A percentile compares a stretch with the other conserved stretches of the same genome.
These are phyloP conservation scores for Lotus japonicus DNA, from an alignment of 306 rosid species.

Conservation along the genomic window DNA sequence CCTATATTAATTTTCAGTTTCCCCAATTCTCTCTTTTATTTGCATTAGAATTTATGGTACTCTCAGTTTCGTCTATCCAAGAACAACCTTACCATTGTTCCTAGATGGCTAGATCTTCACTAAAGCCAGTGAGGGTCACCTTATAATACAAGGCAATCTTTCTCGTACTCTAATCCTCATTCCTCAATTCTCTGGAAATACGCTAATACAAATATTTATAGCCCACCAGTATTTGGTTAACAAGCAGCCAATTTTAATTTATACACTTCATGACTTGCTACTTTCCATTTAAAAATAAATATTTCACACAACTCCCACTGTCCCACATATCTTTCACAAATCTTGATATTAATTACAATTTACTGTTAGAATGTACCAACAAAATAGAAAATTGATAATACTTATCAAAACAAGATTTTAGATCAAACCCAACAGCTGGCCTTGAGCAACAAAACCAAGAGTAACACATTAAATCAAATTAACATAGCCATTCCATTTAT, in stretches of 20 bases:
- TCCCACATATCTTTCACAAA: neutral
- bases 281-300: neutral
- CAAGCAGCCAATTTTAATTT: neutral
- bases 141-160: neutral
- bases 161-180: neutral
- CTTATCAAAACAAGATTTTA: constrained; percentile 1
- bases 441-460: neutral
- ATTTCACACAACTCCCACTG: neutral
- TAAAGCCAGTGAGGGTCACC: neutral
- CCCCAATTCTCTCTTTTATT: no score
- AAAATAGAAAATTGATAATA: constrained; percentile 9
- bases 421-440: neutral
- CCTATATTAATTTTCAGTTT: no score
- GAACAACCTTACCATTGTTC: neutral
- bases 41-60: no score
- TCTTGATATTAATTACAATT: neutral
- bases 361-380: neutral
- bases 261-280: neutral
- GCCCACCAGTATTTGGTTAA: neutral
- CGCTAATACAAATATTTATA: neutral
- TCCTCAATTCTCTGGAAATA: neutral
- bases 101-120: neutral
- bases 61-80: neutral
- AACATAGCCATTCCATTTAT: neutral
- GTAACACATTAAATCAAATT: constrained; percentile 3